Conservation (phyloP, 345 rosid genomes). For the Gossypium anomalum region DNA sequence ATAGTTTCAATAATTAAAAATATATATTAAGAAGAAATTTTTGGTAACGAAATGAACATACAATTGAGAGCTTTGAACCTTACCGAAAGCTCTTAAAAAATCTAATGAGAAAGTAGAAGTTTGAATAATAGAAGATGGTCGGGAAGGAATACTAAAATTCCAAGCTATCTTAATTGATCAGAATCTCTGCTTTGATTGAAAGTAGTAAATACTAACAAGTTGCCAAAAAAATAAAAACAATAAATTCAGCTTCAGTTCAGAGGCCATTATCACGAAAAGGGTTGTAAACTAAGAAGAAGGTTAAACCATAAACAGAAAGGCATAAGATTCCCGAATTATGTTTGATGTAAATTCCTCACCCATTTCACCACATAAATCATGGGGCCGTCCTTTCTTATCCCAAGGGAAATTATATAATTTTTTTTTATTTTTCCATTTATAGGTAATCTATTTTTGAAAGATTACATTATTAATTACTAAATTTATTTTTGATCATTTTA, state of each 20-base stretch:
- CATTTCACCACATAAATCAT: background rate
- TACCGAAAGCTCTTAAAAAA: background rate
- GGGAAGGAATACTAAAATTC: constrained; percentile 1
- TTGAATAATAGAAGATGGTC: background rate
- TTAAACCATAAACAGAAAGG: background rate
- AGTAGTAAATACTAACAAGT: background rate
- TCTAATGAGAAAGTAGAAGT: background rate
- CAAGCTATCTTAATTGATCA: constrained; percentile 1
- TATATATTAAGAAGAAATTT: too few species aligned
- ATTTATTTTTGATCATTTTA: too few species aligned
- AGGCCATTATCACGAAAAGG: background rate
- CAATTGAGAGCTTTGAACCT: background rate
- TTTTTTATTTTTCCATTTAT: too few species aligned
- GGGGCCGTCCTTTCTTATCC: background rate
- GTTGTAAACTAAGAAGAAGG: background rate
- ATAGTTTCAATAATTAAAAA: too few species aligned
- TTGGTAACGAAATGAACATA: too few species aligned
- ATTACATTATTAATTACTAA: too few species aligned
- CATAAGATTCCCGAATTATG: background rate
- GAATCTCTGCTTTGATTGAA: background rate
- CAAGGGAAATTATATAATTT: background rate
- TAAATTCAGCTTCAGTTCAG: background rate
- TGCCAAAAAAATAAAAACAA: background rate
- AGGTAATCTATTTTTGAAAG: too few species aligned
- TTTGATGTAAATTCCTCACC: background rate